phyloP scores from a whole-genome alignment of 176 grass and related monocot genomes.

The Cocos nucifera region DNA sequence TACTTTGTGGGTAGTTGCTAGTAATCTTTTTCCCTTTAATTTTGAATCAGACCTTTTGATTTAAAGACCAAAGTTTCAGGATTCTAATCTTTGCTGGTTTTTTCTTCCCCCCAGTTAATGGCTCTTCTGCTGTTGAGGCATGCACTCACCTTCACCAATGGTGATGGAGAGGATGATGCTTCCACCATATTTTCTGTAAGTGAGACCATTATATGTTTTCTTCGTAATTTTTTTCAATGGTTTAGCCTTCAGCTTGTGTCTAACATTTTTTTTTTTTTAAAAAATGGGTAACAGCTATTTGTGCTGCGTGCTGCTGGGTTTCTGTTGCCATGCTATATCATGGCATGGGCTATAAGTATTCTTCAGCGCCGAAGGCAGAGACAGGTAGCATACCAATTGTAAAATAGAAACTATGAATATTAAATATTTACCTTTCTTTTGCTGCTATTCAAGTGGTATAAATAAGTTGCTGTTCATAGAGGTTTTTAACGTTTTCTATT shows the following conservation, averaged over 20 bases:
- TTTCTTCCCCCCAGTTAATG: slow-evolving; percentile 50
- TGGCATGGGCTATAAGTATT: slow-evolving; percentile 94
- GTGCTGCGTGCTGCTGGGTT: slow-evolving; percentile 94
- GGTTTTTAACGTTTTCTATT: not conserved
- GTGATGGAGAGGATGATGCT: slow-evolving; percentile 67
- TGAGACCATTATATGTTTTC: slow-evolving; percentile 1
- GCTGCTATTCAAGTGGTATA: too few relatives aligned
- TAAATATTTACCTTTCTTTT: too few relatives aligned
- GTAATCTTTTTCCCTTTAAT: too few relatives aligned
- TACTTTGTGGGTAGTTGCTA: too few relatives aligned
- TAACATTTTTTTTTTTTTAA: not conserved
- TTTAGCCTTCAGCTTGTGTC: not conserved
- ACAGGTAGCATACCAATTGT: slow-evolving; percentile 40
- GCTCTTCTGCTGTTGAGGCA: slow-evolving; percentile 94
- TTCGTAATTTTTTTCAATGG: not conserved
- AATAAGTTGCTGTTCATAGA: too few relatives aligned
- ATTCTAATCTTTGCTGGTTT: too few relatives aligned
- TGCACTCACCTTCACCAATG: slow-evolving; percentile 47
- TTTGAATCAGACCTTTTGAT: too few relatives aligned
- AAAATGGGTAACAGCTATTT: slow-evolving; percentile 44
- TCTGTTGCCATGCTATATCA: slow-evolving; percentile 86
- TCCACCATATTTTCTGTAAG: slow-evolving; percentile 76
- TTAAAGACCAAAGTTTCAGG: too few relatives aligned
- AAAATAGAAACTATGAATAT: too few relatives aligned
- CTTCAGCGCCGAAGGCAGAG: slow-evolving; percentile 81